Conservation (phyloP, 2,329 filamentous ascomycete species). For the Aspergillus pseudotamarii region DNA sequence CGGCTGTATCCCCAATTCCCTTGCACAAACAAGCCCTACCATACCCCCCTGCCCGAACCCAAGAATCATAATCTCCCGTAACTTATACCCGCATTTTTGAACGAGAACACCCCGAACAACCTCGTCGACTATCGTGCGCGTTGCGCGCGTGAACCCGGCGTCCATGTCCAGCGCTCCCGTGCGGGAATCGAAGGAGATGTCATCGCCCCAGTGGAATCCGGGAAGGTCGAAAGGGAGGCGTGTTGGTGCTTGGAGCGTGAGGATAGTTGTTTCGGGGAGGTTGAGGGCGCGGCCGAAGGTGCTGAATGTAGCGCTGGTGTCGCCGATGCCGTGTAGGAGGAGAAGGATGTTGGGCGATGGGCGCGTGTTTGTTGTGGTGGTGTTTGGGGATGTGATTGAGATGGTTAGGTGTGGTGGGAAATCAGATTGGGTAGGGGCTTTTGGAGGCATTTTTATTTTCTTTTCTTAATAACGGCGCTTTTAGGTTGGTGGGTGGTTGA, state of each 20-base stretch:
- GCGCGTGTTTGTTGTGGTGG: slow-evolving; percentile 51
- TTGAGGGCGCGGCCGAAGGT: slow-evolving; percentile 68
- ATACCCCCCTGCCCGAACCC: slow-evolving; percentile 71
- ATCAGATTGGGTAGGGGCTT: slow-evolving; percentile 46
- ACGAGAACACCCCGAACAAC: slow-evolving; percentile 59
- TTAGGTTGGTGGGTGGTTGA: too few species aligned
- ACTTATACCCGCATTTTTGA: slow-evolving; percentile 60
- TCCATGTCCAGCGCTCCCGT: slow-evolving; percentile 63
- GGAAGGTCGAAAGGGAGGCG: slow-evolving; percentile 70
- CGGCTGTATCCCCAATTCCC: slow-evolving; percentile 39
- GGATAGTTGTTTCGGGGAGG: slow-evolving; percentile 75
- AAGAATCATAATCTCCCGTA: slow-evolving; percentile 64
- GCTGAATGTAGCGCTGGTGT: slow-evolving; percentile 70
- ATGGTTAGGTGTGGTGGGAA: slow-evolving; percentile 49
- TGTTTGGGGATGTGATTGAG: slow-evolving; percentile 40
- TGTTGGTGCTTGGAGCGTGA: slow-evolving; percentile 72
- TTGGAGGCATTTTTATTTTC: slow-evolving; percentile 32
- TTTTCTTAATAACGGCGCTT: background rate
- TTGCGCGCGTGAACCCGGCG: slow-evolving; percentile 60
- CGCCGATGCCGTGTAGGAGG: slow-evolving; percentile 83
- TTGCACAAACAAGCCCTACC: slow-evolving; percentile 60
- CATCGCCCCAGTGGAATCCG: slow-evolving; percentile 72
- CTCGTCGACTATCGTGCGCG: slow-evolving; percentile 50
- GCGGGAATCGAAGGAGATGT: slow-evolving; percentile 56
- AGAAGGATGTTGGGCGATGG: slow-evolving; percentile 74